Conservation (phyloP, 2,329 filamentous ascomycete species). For the Akanthomyces dipterigenus region DNA sequence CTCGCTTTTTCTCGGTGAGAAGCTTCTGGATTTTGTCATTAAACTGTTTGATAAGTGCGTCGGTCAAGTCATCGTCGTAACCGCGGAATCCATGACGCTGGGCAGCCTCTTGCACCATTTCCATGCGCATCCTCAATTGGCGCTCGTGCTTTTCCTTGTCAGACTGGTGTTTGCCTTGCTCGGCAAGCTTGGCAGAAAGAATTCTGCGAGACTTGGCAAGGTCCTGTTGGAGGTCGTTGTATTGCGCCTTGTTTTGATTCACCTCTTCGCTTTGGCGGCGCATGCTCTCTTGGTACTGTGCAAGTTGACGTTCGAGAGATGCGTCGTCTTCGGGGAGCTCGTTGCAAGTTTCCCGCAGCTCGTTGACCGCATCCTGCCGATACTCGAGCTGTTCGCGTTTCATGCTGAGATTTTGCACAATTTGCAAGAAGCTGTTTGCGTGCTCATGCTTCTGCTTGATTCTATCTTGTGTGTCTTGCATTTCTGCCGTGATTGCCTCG, state of each 20-base stretch:
- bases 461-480: slow-evolving; percentile 50
- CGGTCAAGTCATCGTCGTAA: slow-evolving; percentile 71
- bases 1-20: slow-evolving; percentile 68
- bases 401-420: slow-evolving; percentile 67
- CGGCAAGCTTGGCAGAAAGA: slow-evolving; percentile 48
- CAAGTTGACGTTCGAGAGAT: slow-evolving; percentile 62
- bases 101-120: slow-evolving; percentile 72
- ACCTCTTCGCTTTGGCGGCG: slow-evolving; percentile 57
- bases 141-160: slow-evolving; percentile 83
- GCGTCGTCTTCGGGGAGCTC: slow-evolving; percentile 74
- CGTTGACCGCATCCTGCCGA: slow-evolving; percentile 62
- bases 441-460: slow-evolving; percentile 63
- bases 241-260: slow-evolving; percentile 55
- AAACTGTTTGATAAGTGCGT: slow-evolving; percentile 68
- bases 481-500: slow-evolving; percentile 51
- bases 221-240: slow-evolving; percentile 54
- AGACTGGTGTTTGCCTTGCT: slow-evolving; percentile 73
- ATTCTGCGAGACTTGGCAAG: slow-evolving; percentile 38
- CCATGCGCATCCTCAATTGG: slow-evolving; percentile 63
- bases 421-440: slow-evolving; percentile 65
- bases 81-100: slow-evolving; percentile 73
- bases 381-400: slow-evolving; percentile 70
- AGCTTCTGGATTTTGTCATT: slow-evolving; percentile 70
- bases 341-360: slow-evolving; percentile 64
- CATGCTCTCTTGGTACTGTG: slow-evolving; percentile 73